Percentiles rank a stretch among this genome's conserved stretches.
Conservation (phyloP, 2,329 filamentous ascomycete genomes). For the Ampelomyces quisqualis region DNA sequence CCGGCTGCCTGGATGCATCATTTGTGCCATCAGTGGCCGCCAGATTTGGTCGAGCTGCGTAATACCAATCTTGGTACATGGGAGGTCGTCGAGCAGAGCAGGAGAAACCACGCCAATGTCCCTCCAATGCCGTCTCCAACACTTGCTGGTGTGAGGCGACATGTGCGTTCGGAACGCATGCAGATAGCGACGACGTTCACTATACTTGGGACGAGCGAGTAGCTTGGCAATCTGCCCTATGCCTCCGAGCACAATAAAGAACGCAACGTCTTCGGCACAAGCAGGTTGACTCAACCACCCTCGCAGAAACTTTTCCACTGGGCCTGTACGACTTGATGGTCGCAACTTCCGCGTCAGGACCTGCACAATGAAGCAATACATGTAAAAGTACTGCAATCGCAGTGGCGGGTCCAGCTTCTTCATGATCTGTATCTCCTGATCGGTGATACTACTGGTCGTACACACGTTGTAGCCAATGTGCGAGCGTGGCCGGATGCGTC, state of each 20-base stretch:
- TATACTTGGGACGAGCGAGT: slow-evolving; percentile 35
- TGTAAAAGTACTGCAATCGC: slow-evolving; percentile 42
- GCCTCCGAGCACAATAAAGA: slow-evolving; percentile 40
- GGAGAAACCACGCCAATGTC: slow-evolving; percentile 39
- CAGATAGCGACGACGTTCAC: slow-evolving; percentile 34
- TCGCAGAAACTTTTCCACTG: slow-evolving; percentile 33
- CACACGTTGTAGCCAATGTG: slow-evolving; percentile 40
- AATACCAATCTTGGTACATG: slow-evolving; percentile 40
- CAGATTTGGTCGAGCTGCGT: slow-evolving; percentile 42
- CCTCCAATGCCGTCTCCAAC: slow-evolving; percentile 39
- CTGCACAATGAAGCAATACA: slow-evolving; percentile 43
- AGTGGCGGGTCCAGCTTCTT: slow-evolving; percentile 34
- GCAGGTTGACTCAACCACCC: slow-evolving; percentile 37
- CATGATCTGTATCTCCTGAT: slow-evolving; percentile 33
- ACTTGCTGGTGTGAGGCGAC: slow-evolving; percentile 39
- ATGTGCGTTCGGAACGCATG: slow-evolving; percentile 38
- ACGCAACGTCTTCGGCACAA: slow-evolving; percentile 40
- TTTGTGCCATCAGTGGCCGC: slow-evolving; percentile 34
- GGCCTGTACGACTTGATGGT: slow-evolving; percentile 31
- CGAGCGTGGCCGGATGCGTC: slow-evolving; percentile 35
- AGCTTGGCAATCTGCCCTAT: slow-evolving; percentile 39
- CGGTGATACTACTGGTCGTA: slow-evolving; percentile 32
- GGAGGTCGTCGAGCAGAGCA: slow-evolving; percentile 39
- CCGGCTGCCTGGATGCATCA: slow-evolving; percentile 34
- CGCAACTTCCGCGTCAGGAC: slow-evolving; percentile 36